A percentile compares a stretch with the other conserved stretches of the same genome.
Evolutionary conservation across 805 yeast species (phyloP).

Genomic region (Kuraishia piskuri): DNA sequence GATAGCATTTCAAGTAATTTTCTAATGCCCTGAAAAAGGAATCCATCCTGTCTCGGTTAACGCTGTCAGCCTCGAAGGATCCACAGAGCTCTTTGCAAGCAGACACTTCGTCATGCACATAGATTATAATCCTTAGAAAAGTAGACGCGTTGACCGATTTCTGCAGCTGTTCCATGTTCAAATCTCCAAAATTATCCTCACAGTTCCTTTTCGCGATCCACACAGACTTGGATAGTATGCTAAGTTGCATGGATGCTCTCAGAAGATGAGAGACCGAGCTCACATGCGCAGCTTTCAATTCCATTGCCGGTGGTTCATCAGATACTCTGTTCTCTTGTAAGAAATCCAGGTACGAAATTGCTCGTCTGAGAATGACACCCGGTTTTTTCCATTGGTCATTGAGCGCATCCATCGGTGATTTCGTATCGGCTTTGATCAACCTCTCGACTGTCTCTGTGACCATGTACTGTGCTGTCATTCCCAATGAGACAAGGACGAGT

Average conservation of each 20-base stretch:
- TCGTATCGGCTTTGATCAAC: neutral
- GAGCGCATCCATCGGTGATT: neutral
- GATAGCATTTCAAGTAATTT: neutral
- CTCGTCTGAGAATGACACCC: neutral
- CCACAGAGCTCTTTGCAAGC: neutral
- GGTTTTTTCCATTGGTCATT: neutral
- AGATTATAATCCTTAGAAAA: neutral
- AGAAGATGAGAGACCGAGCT: neutral
- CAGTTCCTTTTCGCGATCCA: neutral
- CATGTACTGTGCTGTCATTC: neutral
- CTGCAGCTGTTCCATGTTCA: neutral
- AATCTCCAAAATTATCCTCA: slow-evolving; percentile 1
- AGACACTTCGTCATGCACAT: neutral
- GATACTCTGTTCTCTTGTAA: neutral
- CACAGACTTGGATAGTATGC: neutral
- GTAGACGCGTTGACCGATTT: neutral
- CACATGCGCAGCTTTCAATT: neutral
- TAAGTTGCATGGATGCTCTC: slow-evolving; percentile 1
- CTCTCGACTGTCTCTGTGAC: neutral
- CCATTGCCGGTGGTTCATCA: neutral
- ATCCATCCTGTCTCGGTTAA: neutral
- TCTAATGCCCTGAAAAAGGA: neutral
- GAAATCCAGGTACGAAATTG: neutral
- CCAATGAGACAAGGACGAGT: neutral
- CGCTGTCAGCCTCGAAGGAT: neutral